Evolutionary conservation across 805 yeast genomes (phyloP).

Genomic region (Myxozyma neglecta): DNA sequence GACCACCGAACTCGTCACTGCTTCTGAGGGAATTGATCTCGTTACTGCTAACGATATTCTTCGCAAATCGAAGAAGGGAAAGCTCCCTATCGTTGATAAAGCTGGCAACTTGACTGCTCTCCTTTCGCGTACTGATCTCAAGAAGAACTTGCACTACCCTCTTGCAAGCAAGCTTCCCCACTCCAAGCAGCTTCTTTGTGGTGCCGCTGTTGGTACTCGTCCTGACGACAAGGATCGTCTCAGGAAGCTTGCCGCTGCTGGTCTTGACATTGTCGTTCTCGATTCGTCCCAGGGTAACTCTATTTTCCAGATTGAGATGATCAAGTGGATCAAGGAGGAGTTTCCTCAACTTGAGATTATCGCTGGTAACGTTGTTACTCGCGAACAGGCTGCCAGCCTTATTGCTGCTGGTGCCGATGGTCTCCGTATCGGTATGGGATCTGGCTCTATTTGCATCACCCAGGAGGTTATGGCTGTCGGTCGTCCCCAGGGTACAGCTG

Average conservation of each 20-base stretch:
- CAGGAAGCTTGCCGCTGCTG: conserved; percentile 83
- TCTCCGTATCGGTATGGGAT: conserved; percentile 99
- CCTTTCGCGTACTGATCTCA: conserved; percentile 93
- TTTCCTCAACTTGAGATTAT: conserved; percentile 81
- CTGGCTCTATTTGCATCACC: conserved; percentile 98
- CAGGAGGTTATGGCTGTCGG: conserved; percentile 99
- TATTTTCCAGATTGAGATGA: conserved; percentile 88
- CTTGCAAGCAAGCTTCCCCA: conserved; percentile 88
- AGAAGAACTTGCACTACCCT: conserved; percentile 92
- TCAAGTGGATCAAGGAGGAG: conserved; percentile 81
- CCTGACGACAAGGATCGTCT: conserved; percentile 86
- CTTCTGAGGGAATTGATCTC: conserved; percentile 76
- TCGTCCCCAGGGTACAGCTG: conserved; percentile 99
- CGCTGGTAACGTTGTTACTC: conserved; percentile 98
- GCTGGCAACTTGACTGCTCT: conserved; percentile 77
- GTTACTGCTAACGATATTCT: conserved; percentile 86
- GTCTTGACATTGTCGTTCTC: conserved; percentile 91
- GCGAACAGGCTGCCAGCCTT: conserved; percentile 97
- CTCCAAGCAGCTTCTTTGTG: conserved; percentile 95
- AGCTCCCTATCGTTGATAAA: conserved; percentile 86
- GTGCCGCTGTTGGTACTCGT: conserved; percentile 97
- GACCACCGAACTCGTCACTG: conserved; percentile 88
- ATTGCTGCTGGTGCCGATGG: conserved; percentile 97
- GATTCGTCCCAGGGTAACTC: conserved; percentile 99
- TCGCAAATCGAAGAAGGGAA: conserved; percentile 94